Percentiles rank a stretch among this genome's conserved stretches.
These are phyloP conservation scores for Kuraishia floccosa DNA, from an alignment of 805 yeast species.

Conservation along the genomic window DNA sequence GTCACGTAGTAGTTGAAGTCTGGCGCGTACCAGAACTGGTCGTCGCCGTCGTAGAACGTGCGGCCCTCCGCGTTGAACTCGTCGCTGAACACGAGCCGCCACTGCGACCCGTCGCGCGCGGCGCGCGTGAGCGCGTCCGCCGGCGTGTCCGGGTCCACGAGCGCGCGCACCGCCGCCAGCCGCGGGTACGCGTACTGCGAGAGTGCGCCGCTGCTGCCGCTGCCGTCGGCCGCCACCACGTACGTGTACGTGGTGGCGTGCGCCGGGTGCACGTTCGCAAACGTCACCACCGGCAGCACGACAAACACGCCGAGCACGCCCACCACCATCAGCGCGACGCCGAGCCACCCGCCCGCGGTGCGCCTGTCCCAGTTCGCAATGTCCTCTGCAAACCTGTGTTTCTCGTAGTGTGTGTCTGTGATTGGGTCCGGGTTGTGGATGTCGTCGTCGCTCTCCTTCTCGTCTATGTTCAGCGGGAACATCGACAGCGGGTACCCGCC, in stretches of 20 bases:
- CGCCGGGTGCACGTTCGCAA: constrained; percentile 46
- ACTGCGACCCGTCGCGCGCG: constrained; percentile 48
- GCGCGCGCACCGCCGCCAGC: constrained; percentile 47
- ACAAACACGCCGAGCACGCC: constrained; percentile 65
- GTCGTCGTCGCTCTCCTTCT: constrained; percentile 91
- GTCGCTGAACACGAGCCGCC: constrained; percentile 81
- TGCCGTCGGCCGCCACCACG: too few species aligned
- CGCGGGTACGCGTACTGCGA: constrained; percentile 46
- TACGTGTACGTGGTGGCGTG: constrained; percentile 14
- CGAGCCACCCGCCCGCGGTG: constrained; percentile 51
- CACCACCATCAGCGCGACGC: constrained; percentile 42
- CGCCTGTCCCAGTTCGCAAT: constrained; percentile 54
- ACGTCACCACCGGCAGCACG: constrained; percentile 75
- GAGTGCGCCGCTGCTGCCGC: too few species aligned
- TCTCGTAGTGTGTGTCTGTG: constrained; percentile 78
- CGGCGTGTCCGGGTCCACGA: constrained; percentile 72
- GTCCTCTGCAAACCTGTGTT: constrained; percentile 52
- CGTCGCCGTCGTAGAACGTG: constrained; percentile 84
- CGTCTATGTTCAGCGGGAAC: constrained; percentile 85
- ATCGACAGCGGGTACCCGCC: constrained; percentile 95
- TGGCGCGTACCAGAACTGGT: constrained; percentile 82
- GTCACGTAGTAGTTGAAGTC: constrained; percentile 83
- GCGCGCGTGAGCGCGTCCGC: constrained; percentile 26
- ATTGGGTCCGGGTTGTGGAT: constrained; percentile 95
- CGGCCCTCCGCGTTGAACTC: constrained; percentile 88